Percentiles rank a stretch among this genome's conserved stretches.
Evolutionary conservation across 1,139 yeast species (phyloP).

Genomic region (Suhomyces bokatorum): DNA sequence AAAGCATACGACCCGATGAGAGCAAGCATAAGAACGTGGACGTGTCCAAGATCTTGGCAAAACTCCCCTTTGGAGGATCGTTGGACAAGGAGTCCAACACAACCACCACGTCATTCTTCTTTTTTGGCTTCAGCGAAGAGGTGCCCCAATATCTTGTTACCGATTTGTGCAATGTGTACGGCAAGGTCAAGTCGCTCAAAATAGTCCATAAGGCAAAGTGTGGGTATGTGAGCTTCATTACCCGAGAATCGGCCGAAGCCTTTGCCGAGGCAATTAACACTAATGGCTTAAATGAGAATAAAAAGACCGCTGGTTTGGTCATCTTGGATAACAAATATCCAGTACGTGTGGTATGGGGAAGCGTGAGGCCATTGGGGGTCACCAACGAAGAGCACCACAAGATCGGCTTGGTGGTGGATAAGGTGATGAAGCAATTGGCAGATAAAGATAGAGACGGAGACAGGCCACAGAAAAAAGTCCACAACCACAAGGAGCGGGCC

Average conservation of each 20-base stretch:
- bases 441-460: constrained; percentile 31
- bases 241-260: constrained; percentile 53
- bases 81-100: constrained; percentile 46
- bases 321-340: constrained; percentile 42
- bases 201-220: constrained; percentile 64
- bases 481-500: not conserved
- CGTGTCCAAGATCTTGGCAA: constrained; percentile 49
- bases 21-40: constrained; percentile 39
- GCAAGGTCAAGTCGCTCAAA: constrained; percentile 49
- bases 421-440: constrained; percentile 57
- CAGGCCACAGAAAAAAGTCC: not conserved
- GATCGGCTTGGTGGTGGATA: constrained; percentile 54
- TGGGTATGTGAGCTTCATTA: constrained; percentile 60
- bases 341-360: constrained; percentile 68
- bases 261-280: constrained; percentile 43
- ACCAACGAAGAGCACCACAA: constrained; percentile 50
- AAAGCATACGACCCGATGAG: constrained; percentile 9
- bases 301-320: constrained; percentile 36
- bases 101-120: constrained; percentile 54
- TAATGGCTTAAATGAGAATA: constrained; percentile 31
- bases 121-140: constrained; percentile 71
- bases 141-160: constrained; percentile 62
- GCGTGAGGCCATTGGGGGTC: constrained; percentile 50
- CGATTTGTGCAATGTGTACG: constrained; percentile 46
- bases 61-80: constrained; percentile 63